phyloP scores from a whole-genome alignment of 257 asterid species.

The Ilex asprella region DNA sequence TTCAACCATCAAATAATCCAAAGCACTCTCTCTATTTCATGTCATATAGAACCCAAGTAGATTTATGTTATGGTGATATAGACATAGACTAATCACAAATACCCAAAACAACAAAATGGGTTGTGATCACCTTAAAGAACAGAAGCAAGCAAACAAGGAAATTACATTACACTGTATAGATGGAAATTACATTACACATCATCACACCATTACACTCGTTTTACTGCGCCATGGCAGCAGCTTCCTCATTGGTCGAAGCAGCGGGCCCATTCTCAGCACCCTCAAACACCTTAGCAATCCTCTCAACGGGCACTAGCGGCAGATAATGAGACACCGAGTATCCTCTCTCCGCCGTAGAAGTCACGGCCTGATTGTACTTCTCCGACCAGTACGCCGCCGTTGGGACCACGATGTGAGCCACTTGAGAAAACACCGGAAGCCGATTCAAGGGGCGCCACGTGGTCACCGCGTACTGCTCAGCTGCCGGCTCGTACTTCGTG shows the following conservation, averaged over 20 bases:
- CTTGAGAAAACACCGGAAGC: slow-evolving; percentile 56
- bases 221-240: too few species aligned
- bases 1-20: too few species aligned
- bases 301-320: slow-evolving; percentile 59
- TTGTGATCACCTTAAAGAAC: too few species aligned
- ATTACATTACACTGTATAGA: too few species aligned
- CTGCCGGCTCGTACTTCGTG: slow-evolving; percentile 50
- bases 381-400: slow-evolving; percentile 78
- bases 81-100: too few species aligned
- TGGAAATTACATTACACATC: too few species aligned
- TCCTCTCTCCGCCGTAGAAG: slow-evolving; percentile 35
- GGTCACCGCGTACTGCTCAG: slow-evolving; percentile 46
- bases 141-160: too few species aligned
- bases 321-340: slow-evolving; percentile 40
- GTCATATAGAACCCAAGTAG: too few species aligned
- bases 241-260: slow-evolving; percentile 21
- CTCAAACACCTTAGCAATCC: slow-evolving; percentile 53
- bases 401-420: slow-evolving; percentile 64
- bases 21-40: too few species aligned
- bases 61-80: too few species aligned
- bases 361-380: slow-evolving; percentile 53
- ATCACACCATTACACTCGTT: too few species aligned
- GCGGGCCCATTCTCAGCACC: slow-evolving; percentile 28
- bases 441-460: slow-evolving; percentile 57
- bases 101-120: too few species aligned